Percentiles rank a stretch among this genome's conserved stretches.
These are phyloP conservation scores for Taphrina wiesneri DNA, from an alignment of 1,139 yeast genomes.

Conservation along the genomic window DNA sequence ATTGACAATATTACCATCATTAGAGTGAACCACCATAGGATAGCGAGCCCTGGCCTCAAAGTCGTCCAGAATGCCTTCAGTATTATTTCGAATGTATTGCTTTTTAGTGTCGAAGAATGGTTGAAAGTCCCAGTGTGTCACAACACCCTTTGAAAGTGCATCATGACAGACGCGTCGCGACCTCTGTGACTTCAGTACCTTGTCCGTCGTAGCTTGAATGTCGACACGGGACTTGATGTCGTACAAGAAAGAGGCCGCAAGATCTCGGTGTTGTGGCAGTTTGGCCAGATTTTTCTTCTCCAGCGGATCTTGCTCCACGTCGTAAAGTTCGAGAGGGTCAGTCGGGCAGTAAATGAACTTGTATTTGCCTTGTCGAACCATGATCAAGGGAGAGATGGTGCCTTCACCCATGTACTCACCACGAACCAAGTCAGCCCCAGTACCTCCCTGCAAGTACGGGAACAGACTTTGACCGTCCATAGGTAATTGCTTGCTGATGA, in stretches of 20 bases:
- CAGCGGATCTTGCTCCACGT: slow-evolving; percentile 17
- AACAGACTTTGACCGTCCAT: slow-evolving; percentile 26
- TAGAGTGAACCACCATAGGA: slow-evolving; percentile 14
- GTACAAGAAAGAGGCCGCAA: slow-evolving; percentile 21
- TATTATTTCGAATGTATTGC: slow-evolving; percentile 25
- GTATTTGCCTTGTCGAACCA: slow-evolving; percentile 30
- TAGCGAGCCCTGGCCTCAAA: slow-evolving; percentile 26
- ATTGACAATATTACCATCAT: slow-evolving; percentile 18
- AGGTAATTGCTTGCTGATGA: slow-evolving; percentile 14
- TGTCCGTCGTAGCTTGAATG: slow-evolving; percentile 2
- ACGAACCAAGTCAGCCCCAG: slow-evolving; percentile 17
- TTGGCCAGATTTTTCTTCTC: slow-evolving; percentile 21
- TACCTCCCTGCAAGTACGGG: slow-evolving; percentile 30
- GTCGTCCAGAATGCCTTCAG: slow-evolving; percentile 30
- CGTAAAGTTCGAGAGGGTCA: slow-evolving; percentile 29
- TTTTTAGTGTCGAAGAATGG: slow-evolving; percentile 25
- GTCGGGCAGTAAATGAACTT: slow-evolving; percentile 33
- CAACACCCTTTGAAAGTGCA: slow-evolving; percentile 26
- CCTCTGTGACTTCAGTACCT: slow-evolving; percentile 27
- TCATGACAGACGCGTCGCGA: slow-evolving; percentile 30
- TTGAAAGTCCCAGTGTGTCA: slow-evolving; percentile 34
- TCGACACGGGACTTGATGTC: slow-evolving; percentile 27
- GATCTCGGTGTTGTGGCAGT: slow-evolving; percentile 12
- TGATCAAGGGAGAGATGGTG: slow-evolving; percentile 28
- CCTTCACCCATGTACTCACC: slow-evolving; percentile 35